These are phyloP conservation scores for Jamesozyma spencerorum DNA, from an alignment of 805 yeast genomes.

Conservation along the genomic window DNA sequence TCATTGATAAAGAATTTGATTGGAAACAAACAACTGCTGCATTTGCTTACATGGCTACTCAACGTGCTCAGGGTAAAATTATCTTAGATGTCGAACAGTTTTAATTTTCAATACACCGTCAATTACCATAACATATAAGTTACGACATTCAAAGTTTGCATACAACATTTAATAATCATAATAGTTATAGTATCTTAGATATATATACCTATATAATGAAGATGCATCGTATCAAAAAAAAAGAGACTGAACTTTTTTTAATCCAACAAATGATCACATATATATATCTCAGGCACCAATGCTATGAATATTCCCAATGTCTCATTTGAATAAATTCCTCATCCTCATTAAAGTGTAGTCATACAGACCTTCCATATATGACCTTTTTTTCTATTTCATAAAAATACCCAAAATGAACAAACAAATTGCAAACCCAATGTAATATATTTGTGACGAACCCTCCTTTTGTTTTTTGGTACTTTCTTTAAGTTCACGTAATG, in stretches of 20 bases:
- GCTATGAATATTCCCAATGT: too few relatives aligned
- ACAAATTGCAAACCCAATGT: conserved; percentile 30
- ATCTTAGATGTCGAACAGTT: conserved; percentile 39
- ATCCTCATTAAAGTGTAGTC: neutral
- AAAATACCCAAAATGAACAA: conserved; percentile 25
- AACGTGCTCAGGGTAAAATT: conserved; percentile 61
- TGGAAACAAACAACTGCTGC: conserved; percentile 51
- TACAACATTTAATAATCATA: too few relatives aligned
- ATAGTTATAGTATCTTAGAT: neutral
- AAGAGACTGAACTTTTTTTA: too few relatives aligned
- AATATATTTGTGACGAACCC: conserved; percentile 11
- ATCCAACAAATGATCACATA: too few relatives aligned
- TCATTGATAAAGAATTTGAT: conserved; percentile 47
- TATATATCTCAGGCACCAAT: too few relatives aligned
- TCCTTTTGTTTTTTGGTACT: conserved; percentile 6
- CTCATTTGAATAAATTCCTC: neutral
- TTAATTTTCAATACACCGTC: too few relatives aligned
- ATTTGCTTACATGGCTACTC: conserved; percentile 38
- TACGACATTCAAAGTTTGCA: too few relatives aligned
- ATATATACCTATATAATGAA: too few relatives aligned
- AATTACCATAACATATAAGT: too few relatives aligned
- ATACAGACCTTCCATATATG: neutral
- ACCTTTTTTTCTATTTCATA: conserved; percentile 19
- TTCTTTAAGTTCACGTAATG: conserved; percentile 12
- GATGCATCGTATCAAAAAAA: too few relatives aligned